phyloP scores from a whole-genome alignment of 1,139 yeast species.

The Sugiyamaella castrensis region DNA sequence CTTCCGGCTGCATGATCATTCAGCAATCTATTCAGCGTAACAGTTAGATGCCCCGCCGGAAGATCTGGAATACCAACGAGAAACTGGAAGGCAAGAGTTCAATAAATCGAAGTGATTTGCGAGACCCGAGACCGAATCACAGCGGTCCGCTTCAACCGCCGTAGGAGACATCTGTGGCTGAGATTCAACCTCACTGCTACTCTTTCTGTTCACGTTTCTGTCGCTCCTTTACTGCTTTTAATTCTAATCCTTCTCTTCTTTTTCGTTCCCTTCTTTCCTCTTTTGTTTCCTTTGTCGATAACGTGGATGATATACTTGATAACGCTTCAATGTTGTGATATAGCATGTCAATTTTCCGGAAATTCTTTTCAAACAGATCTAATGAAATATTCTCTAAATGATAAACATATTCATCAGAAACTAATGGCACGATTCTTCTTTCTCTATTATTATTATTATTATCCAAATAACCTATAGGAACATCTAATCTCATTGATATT shows the following conservation, averaged over 20 bases:
- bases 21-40: too few species aligned
- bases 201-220: not conserved
- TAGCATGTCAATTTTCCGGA: slow-evolving; percentile 49
- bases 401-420: slow-evolving; percentile 48
- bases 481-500: slow-evolving; percentile 65
- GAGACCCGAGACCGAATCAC: too few species aligned
- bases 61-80: too few species aligned
- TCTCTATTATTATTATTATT: slow-evolving; percentile 30
- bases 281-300: slow-evolving; percentile 40
- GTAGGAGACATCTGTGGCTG: too few species aligned
- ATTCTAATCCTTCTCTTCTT: slow-evolving; percentile 56
- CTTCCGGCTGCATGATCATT: too few species aligned
- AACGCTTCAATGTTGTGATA: slow-evolving; percentile 42
- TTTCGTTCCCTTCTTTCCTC: slow-evolving; percentile 62
- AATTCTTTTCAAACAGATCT: slow-evolving; percentile 64
- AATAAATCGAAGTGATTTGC: too few species aligned
- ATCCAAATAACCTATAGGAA: slow-evolving; percentile 62
- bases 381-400: slow-evolving; percentile 46
- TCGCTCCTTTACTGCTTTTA: slow-evolving; percentile 35
- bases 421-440: slow-evolving; percentile 38
- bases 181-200: too few species aligned
- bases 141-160: too few species aligned
- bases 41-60: too few species aligned
- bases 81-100: too few species aligned
- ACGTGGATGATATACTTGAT: not conserved